Base-by-base conservation (phyloP, 176 grass and related monocot species). In the Eragrostis curvula region DNA sequence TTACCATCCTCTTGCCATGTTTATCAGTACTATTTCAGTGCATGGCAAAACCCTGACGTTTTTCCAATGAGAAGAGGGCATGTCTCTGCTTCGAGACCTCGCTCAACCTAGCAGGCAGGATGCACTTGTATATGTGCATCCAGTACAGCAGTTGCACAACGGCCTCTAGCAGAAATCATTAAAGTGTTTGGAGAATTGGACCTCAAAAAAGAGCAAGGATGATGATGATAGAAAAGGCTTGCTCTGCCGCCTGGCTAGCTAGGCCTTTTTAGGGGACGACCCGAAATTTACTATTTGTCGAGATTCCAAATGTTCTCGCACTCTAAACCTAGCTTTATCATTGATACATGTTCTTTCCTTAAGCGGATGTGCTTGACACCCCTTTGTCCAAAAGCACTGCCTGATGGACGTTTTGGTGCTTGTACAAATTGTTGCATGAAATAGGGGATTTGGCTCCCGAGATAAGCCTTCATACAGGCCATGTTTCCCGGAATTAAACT, bases 221-320 rank as follows among this genome's bases (percentile, higher is more conserved):
- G 58, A 61, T 61, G 73, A 75, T 36, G 41, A 71, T 68, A 74
- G 79, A 52, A 87, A 91, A 92, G 86, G 85, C 50, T 78, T 7
- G 51, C 58, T 75, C 41, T 74, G 83, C 81, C 23, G 77, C 77
- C 74, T 28, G 32, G 32, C 32, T 36, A 83, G 78, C 55, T 73
- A 39, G 46, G 62, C 63, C 82, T 79, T 88, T 89, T 69, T 63
- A 74, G 82, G 66, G 69, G 43, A 85, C 5, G 44, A 47, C 44
- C 64, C 23, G 18, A 85, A 48, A 75, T 78, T 41, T 30, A 75
- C 10, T 30, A 86, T 80, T 74, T 68, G 76, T 67, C 84, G 88
- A 95, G 90, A 92, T 96, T 96, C 93, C 88, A 83, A 89, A 85
- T 94, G 80, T 81, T 74, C 4, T 83, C 69, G 11, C 66, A 41